Evolutionary conservation across 441 rosid species (phyloP), one percentile per base, ranked within the genome.

Genomic region (Lepidium campestre): DNA sequence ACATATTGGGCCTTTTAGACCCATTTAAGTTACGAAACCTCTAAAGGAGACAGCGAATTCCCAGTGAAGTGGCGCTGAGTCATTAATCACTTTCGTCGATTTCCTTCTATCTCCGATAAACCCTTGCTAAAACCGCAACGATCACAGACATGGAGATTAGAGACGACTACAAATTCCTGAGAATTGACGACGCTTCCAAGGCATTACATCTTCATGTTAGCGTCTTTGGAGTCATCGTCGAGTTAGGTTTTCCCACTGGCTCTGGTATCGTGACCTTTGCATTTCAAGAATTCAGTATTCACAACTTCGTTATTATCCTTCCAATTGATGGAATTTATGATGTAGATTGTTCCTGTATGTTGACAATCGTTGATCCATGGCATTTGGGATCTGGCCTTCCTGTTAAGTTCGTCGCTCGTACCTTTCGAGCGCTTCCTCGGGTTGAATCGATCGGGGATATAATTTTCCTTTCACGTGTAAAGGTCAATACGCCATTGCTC

Each of bases 201-300:
- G 52, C 72, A 20, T 45, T 73, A 45, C 68, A 67, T 53, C 42
- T 73, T 17, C 61, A 67, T 15, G 50, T 73, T 31, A 73, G 42
- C 53, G 72, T 73, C 57, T 53, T 73, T 23, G 77, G 77, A 66
- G 72, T 73, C 57, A 53, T 73, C 63, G 62, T 73, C 50, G 77
- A 73, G 57, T 22, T 73, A 53, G 46, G 8, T 0, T 67, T 73
- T 7, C 20, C 37, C 45, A 36, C 27, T 14, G 15, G n/a, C 62
- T 66, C 67, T 5, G 76, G 76, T 72, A 50, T 34, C 0, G 13
- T 34, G 8, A 34, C 14, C 42, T 48, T 63, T 12, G 13, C 48
- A 14, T 17, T 17, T 37, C 18, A 17, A 2, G 7, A 41, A 17
- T 36, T 36, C 14, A 22, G 15, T n/a, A 32, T 39, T 67, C 63